Evolutionary conservation across 495 filamentous ascomycete species (phyloP).

Genomic region (Tuber microsphaerosporum): DNA sequence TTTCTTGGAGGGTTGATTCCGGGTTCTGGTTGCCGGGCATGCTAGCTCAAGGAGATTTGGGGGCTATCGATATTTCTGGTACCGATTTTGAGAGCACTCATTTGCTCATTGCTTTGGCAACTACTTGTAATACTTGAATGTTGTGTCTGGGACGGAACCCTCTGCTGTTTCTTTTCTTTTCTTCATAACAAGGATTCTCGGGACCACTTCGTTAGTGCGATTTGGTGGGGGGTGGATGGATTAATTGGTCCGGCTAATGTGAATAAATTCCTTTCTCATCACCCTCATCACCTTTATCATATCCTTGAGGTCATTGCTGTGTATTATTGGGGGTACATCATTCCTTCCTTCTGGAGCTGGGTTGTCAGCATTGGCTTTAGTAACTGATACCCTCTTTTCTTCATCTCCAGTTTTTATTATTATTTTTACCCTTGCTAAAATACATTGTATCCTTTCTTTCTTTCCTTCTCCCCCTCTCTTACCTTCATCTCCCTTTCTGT

Average conservation of each 20-base stretch:
- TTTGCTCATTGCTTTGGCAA: background rate
- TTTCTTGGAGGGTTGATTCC: background rate
- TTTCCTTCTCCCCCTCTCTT: background rate
- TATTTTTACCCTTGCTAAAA: background rate
- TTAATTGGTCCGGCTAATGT: background rate
- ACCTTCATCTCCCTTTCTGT: background rate
- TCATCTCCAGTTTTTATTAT: background rate
- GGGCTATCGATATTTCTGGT: background rate
- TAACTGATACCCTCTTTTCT: background rate
- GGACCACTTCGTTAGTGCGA: background rate
- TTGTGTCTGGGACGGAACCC: background rate
- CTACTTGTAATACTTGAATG: background rate
- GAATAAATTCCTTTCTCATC: background rate
- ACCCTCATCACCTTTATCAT: background rate
- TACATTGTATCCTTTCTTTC: background rate
- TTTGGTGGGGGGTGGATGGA: background rate
- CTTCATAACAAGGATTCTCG: background rate
- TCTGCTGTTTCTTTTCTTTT: background rate
- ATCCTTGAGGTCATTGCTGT: background rate
- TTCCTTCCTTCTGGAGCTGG: background rate
- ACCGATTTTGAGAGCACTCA: background rate
- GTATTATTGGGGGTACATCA: background rate
- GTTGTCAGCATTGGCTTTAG: background rate
- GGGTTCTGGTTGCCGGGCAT: background rate
- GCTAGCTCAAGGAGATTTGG: background rate